Evolutionary conservation across 805 yeast species (phyloP).

Genomic region (Lachancea sp.): DNA sequence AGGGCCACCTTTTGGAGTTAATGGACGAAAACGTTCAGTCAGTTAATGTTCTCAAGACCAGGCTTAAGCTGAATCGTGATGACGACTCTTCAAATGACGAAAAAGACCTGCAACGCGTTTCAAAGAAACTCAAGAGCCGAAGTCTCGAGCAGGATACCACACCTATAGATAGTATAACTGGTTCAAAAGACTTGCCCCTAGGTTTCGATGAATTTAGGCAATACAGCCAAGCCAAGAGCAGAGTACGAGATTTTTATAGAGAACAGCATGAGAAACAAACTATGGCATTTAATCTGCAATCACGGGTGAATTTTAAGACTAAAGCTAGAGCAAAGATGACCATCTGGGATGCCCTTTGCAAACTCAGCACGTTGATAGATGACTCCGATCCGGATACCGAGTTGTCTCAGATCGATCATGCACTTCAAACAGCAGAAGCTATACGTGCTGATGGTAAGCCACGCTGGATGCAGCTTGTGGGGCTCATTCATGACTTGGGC

Average conservation of each 20-base stretch:
- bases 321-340: constrained; percentile 61
- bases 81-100: constrained; percentile 5
- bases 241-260: constrained; percentile 58
- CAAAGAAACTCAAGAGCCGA: constrained; percentile 3
- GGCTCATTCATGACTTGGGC: constrained; percentile 66
- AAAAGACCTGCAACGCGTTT: not conserved
- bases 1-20: constrained; percentile 34
- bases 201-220: constrained; percentile 47
- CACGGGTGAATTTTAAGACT: constrained; percentile 63
- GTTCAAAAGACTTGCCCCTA: constrained; percentile 10
- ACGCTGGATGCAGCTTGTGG: constrained; percentile 71
- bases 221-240: constrained; percentile 60
- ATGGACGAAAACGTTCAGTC: constrained; percentile 41
- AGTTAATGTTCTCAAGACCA: constrained; percentile 34
- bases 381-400: constrained; percentile 75
- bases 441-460: constrained; percentile 62
- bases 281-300: constrained; percentile 65
- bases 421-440: constrained; percentile 70
- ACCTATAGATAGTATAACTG: not conserved
- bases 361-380: constrained; percentile 55
- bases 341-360: constrained; percentile 64
- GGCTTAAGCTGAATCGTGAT: constrained; percentile 17
- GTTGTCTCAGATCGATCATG: constrained; percentile 68
- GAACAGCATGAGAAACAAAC: constrained; percentile 68
- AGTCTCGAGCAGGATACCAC: not conserved